phyloP scores from a whole-genome alignment of 768 basidiomycete genomes.

The Dioszegia hungarica region DNA sequence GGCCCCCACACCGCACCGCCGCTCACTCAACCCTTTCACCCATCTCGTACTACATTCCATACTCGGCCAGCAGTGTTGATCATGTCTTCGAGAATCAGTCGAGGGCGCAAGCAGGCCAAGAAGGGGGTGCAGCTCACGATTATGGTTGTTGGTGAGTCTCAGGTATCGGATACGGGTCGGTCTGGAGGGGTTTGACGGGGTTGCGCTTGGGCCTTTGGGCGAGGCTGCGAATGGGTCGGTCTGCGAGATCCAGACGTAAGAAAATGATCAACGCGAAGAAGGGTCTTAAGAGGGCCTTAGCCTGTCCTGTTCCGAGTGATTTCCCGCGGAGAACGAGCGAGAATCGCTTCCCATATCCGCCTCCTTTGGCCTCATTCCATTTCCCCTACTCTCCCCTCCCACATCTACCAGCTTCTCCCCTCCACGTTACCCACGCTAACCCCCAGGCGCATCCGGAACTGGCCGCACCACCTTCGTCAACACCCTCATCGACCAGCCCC shows the following conservation, averaged over 20 bases:
- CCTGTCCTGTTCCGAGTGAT: no score
- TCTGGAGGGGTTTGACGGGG: neutral
- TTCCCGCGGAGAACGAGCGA: no score
- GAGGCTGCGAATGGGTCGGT: no score
- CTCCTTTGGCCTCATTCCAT: neutral
- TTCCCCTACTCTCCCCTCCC: neutral
- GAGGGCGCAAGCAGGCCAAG: conserved; percentile 68
- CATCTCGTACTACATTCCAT: neutral
- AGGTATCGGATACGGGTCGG: no score
- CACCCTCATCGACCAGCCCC: conserved; percentile 95
- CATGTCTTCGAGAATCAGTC: conserved; percentile 42
- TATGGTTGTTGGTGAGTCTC: conserved; percentile 92
- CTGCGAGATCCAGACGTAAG: no score
- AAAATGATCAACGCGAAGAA: no score
- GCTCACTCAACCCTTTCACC: neutral
- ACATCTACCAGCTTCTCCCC: neutral
- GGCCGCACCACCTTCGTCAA: conserved; percentile 98
- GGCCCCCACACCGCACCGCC: no score
- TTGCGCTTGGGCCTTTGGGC: neutral
- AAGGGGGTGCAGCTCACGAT: conserved; percentile 98
- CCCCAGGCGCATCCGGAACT: conserved; percentile 86
- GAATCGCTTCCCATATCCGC: no score
- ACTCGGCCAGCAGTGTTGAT: neutral
- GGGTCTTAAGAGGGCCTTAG: no score
- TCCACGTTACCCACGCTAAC: neutral